These are phyloP conservation scores for Talaromyces sp. DNA, from an alignment of 2,329 filamentous ascomycete species.

Conservation along the genomic window DNA sequence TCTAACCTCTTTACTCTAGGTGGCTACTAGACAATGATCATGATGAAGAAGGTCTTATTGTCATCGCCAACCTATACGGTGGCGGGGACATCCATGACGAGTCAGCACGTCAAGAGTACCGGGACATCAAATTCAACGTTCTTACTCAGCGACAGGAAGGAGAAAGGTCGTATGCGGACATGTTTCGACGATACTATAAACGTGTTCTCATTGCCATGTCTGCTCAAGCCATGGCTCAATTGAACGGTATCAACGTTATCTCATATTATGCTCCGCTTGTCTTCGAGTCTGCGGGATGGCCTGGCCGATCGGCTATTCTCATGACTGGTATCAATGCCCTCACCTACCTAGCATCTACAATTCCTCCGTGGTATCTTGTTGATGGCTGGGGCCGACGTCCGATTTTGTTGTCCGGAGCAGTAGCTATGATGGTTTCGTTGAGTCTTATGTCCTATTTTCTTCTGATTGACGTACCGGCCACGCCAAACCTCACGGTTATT, in stretches of 20 bases:
- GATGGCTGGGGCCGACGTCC: constrained; percentile 85
- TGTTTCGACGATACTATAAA: constrained; percentile 89
- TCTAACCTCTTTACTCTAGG: constrained; percentile 45
- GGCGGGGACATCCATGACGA: constrained; percentile 91
- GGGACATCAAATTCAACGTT: constrained; percentile 98
- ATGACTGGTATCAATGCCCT: constrained; percentile 97
- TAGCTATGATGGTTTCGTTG: constrained; percentile 84
- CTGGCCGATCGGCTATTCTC: constrained; percentile 80
- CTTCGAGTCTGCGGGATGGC: constrained; percentile 96
- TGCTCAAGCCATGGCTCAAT: constrained; percentile 87
- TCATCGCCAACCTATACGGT: constrained; percentile 96
- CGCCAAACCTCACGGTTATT: constrained; percentile 79
- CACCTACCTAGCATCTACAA: constrained; percentile 85
- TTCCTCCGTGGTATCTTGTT: constrained; percentile 95
- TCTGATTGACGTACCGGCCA: constrained; percentile 72
- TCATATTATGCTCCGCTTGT: constrained; percentile 97
- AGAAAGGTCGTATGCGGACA: constrained; percentile 83
- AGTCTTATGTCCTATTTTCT: constrained; percentile 94
- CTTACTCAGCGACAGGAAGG: constrained; percentile 90
- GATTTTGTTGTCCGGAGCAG: constrained; percentile 83
- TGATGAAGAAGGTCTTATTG: constrained; percentile 96
- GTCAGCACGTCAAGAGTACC: constrained; percentile 91
- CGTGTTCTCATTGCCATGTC: constrained; percentile 99
- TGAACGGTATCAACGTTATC: constrained; percentile 99
- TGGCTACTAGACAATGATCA: constrained; percentile 98